Base-by-base conservation (phyloP, 139 green algal species). In the Chlamydomonas schloesseri region DNA sequence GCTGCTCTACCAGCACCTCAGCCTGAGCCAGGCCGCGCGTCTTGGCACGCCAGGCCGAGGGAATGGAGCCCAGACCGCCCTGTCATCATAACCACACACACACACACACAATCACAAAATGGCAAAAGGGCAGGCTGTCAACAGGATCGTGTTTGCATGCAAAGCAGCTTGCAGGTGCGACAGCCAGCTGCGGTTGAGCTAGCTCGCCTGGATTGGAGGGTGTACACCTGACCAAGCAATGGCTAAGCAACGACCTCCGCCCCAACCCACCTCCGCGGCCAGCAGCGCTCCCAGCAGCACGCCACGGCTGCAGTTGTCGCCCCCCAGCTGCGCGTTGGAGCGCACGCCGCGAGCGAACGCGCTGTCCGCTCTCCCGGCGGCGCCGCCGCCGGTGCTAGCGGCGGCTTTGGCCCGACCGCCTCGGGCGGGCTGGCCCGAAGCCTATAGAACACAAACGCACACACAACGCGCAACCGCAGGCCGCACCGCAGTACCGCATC, bases 231-330 rank as follows among this genome's bases (percentile, higher is more conserved):
- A n/a, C n/a, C n/a, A n/a, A n/a, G n/a, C n/a, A n/a, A n/a, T n/a
- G n/a, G n/a, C n/a, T n/a, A n/a, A n/a, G n/a, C n/a, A n/a, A n/a
- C n/a, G n/a, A n/a, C n/a, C n/a, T n/a, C n/a, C n/a, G n/a, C n/a
- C n/a, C n/a, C n/a, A n/a, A n/a, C n/a, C n/a, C 77, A 74, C 77
- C 60, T 60, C 72, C 21, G 90, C 90, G 0, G 84, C 90, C 70
- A 90, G 73, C 88, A 93, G 81, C 64, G 90, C 90, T 31, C 90
- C 90, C 33, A 90, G 42, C 50, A 86, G 80, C 24, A 88, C 31
- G 21, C 42, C 64, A 21, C 90, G 75, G 37, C 78, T 84, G 75
- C 70, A 84, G 76, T 92, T 92, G 82, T 93, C 90, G 37, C 90
- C 90, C 10, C 84, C 90, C 0, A 82, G 81, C 34, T 85, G 36